A percentile compares a stretch with the other conserved stretches of the same genome.
Conservation (phyloP, 1,139 yeast genomes). For the Nadsonia starkeyi-henricii region DNA sequence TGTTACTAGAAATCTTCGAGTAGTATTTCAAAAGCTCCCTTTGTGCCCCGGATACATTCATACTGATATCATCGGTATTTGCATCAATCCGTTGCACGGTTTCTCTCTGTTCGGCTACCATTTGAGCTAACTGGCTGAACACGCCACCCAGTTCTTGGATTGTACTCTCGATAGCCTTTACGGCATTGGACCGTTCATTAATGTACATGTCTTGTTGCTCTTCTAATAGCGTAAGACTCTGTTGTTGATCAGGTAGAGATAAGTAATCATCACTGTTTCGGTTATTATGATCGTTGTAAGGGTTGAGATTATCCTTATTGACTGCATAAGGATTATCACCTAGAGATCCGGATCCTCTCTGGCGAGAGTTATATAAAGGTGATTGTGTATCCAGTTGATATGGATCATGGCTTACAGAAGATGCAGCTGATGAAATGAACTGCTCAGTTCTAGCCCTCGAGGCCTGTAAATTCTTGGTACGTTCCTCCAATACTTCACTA, state of each 20-base stretch:
- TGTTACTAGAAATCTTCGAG: slow-evolving; percentile 72
- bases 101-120: slow-evolving; percentile 97
- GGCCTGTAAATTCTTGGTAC: slow-evolving; percentile 74
- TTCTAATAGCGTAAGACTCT: slow-evolving; percentile 47
- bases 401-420: slow-evolving; percentile 16
- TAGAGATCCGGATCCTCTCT: background rate
- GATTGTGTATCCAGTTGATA: slow-evolving; percentile 10
- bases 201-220: slow-evolving; percentile 60
- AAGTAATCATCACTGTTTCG: slow-evolving; percentile 20
- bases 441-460: slow-evolving; percentile 76
- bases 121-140: slow-evolving; percentile 87
- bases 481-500: slow-evolving; percentile 69
- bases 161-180: slow-evolving; percentile 89
- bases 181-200: slow-evolving; percentile 78
- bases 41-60: slow-evolving; percentile 89
- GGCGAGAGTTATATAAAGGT: slow-evolving; percentile 13
- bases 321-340: background rate
- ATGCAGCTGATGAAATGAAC: slow-evolving; percentile 43
- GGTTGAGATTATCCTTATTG: slow-evolving; percentile 24
- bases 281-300: slow-evolving; percentile 16
- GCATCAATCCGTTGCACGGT: slow-evolving; percentile 90
- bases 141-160: slow-evolving; percentile 92
- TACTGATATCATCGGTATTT: slow-evolving; percentile 82
- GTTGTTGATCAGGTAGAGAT: slow-evolving; percentile 61
- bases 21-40: slow-evolving; percentile 83